Base-by-base conservation (phyloP, 2,329 filamentous ascomycete species). In the Fusarium verrucosum region DNA sequence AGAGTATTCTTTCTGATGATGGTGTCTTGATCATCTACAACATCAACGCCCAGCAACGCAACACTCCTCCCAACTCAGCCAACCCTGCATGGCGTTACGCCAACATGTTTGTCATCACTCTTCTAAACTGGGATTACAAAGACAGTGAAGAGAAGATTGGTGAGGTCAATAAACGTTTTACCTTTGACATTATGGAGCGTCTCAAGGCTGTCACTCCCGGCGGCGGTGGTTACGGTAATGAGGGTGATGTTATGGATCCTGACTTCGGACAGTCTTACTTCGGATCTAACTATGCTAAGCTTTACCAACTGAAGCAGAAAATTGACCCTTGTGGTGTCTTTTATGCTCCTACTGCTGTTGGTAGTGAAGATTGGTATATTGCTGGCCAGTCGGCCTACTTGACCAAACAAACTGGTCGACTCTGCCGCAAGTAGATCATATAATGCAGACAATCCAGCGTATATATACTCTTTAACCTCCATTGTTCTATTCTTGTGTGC, bases 81-180 rank as follows among this genome's bases (percentile, higher is more conserved):
- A 79, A 79, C 57, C 78, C 79, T 1, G 77, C 77, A 3, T 82
- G 79, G 76, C 72, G 79, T 25, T 73, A 75, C 20, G 72, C 78
- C 10, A 57, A 76, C n/a, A 68, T 72, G n/a, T 77, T 79, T 47
- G 58, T 79, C 37, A 65, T 73, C 14, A 70, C 74, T 28, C 51
- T 65, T 9, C 51, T 70, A 5, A 47, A 33, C 14, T 75, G 76
- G 75, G 36, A 54, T 3, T 37, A 46, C 23, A 50, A 62, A 3
- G 50, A 43, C 7, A 20, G 45, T 3, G 33, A 46, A 6, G 42
- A 66, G 20, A 30, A 60, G 30, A 63, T 66, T 9, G 58, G 52
- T 25, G 72, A 72, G 20, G 47, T 75, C 20, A 75, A 74, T 9
- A 66, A 73, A 20, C 72, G 73, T 10, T 53, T 67, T 8, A 56